Conservation (phyloP, 2,329 filamentous ascomycete species). For the Cytospora piceae region DNA sequence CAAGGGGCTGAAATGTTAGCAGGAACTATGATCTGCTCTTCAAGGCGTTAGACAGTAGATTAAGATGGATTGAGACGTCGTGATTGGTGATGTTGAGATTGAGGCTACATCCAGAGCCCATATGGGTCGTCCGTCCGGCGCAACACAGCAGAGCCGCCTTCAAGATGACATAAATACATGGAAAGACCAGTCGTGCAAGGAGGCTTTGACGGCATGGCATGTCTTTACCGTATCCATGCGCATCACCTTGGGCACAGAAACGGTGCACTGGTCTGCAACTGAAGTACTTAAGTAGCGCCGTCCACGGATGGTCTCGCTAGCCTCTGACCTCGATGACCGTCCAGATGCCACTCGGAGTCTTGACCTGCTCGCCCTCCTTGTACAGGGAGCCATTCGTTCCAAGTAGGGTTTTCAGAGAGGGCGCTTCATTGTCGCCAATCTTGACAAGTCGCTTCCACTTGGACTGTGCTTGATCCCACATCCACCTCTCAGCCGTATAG, state of each 20-base stretch:
- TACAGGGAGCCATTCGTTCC: too few relatives aligned
- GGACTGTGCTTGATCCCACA: constrained; percentile 39
- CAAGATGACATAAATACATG: neutral
- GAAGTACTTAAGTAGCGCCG: neutral
- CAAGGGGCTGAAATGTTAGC: neutral
- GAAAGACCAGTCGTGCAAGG: neutral
- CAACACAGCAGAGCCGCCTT: neutral
- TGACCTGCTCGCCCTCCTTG: constrained; percentile 8
- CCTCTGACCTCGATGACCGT: constrained; percentile 17
- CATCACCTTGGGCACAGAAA: neutral
- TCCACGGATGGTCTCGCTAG: neutral
- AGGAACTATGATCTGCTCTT: neutral
- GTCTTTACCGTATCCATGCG: neutral
- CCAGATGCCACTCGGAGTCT: constrained; percentile 18
- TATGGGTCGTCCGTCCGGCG: neutral
- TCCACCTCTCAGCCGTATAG: constrained; percentile 60
- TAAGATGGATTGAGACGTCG: neutral
- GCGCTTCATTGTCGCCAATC: neutral
- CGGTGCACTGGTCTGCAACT: neutral
- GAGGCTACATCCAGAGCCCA: neutral
- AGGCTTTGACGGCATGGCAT: neutral
- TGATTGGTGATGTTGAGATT: neutral
- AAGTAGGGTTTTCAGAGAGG: constrained; percentile 11
- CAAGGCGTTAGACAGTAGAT: neutral
- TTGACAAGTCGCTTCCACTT: constrained; percentile 18